Evolutionary conservation across 139 green algal genomes (phyloP).

Genomic region (Coccomyxa sp.): DNA sequence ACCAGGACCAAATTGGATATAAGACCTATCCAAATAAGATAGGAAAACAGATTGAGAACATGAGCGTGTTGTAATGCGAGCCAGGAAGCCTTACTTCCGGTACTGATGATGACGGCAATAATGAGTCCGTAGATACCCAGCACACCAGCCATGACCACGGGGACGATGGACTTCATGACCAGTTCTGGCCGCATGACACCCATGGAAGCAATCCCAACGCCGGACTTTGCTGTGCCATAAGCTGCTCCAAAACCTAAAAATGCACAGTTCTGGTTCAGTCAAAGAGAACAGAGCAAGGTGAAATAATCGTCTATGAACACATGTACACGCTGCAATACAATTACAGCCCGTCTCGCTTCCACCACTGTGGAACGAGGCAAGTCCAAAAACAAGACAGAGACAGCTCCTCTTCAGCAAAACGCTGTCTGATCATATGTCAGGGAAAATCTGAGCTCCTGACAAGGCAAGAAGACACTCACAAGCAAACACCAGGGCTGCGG

Average conservation of each 20-base stretch:
- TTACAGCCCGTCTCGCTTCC: too few relatives aligned
- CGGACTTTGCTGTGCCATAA: constrained; percentile 98
- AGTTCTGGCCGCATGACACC: constrained; percentile 98
- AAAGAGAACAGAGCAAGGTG: not conserved
- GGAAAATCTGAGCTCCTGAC: too few relatives aligned
- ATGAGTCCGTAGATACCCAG: constrained; percentile 99
- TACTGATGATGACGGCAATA: constrained; percentile 98
- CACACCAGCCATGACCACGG: constrained; percentile 98
- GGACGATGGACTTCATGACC: constrained; percentile 99
- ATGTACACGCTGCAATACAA: too few relatives aligned
- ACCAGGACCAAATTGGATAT: too few relatives aligned
- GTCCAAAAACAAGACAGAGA: too few relatives aligned
- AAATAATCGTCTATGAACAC: too few relatives aligned
- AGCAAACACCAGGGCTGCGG: constrained; percentile 91
- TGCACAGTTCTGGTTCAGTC: not conserved
- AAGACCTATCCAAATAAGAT: too few relatives aligned
- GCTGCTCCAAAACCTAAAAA: constrained; percentile 90
- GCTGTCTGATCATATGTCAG: too few relatives aligned
- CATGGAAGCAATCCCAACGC: constrained; percentile 98
- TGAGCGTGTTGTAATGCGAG: too few relatives aligned
- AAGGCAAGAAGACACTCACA: constrained; percentile 57
- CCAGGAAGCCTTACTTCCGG: constrained; percentile 60
- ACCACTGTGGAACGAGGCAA: too few relatives aligned
- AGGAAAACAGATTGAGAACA: too few relatives aligned
- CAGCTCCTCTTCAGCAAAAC: too few relatives aligned